These are phyloP conservation scores for Mycena haematopus DNA, from an alignment of 768 basidiomycete species.

Conservation along the genomic window DNA sequence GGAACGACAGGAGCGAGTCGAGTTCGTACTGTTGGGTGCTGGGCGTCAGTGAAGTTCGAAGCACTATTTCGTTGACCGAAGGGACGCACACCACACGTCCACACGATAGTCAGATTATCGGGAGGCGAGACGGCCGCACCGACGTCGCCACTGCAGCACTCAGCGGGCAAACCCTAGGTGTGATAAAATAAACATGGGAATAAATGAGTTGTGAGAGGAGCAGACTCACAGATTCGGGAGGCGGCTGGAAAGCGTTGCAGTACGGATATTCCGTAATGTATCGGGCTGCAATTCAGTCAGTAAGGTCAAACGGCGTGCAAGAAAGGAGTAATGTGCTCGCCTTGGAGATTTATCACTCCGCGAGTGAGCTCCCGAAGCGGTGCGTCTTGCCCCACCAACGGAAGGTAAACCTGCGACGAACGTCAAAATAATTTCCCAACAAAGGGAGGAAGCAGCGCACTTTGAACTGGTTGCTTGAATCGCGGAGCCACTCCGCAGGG, in stretches of 20 bases:
- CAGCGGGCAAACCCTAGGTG: constrained; percentile 36
- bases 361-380: constrained; percentile 52
- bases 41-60: too few species aligned
- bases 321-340: neutral
- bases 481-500: constrained; percentile 60
- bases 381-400: constrained; percentile 46
- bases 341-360: constrained; percentile 61
- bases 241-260: constrained; percentile 31
- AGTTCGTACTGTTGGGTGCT: constrained; percentile 51
- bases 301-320: too few species aligned
- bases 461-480: constrained; percentile 61
- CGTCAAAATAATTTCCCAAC: too few species aligned
- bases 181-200: constrained; percentile 44
- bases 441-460: neutral
- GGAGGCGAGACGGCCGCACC: constrained; percentile 39
- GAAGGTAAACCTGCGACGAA: constrained; percentile 41
- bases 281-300: neutral
- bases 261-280: constrained; percentile 28
- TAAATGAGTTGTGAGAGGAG: constrained; percentile 20
- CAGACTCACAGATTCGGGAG: constrained; percentile 15
- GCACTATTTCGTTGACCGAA: too few species aligned
- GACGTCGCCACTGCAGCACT: constrained; percentile 11
- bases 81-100: constrained; percentile 58
- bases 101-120: constrained; percentile 53
- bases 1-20: constrained; percentile 59